Evolutionary conservation across 257 asterid species (phyloP).

Genomic region (Solanum medicagineum): DNA sequence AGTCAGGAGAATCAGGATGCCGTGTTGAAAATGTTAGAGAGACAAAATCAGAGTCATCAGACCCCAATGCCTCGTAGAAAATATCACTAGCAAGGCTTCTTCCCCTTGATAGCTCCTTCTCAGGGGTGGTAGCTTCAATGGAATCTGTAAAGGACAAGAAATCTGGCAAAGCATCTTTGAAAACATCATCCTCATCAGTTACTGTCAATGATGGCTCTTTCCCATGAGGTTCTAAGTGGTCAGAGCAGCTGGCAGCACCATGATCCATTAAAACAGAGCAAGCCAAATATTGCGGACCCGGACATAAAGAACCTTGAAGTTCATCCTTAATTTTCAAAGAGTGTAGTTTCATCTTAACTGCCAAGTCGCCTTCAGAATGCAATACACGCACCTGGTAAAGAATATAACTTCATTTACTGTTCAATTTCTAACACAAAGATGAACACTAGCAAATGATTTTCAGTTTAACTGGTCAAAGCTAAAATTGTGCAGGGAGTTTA

Average conservation of each 20-base stretch:
- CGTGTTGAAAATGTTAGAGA: conserved; percentile 61
- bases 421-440: conserved; percentile 1
- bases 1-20: conserved; percentile 68
- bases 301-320: conserved; percentile 62
- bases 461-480: background rate
- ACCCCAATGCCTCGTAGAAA: conserved; percentile 78
- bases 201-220: conserved; percentile 22
- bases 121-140: conserved; percentile 41
- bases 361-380: conserved; percentile 55
- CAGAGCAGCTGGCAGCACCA: conserved; percentile 25
- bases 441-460: background rate
- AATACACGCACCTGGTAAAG: conserved; percentile 71
- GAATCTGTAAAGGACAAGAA: conserved; percentile 58
- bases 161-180: conserved; percentile 85
- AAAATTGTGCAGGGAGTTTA: background rate
- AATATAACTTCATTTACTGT: background rate
- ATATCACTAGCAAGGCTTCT: conserved; percentile 37
- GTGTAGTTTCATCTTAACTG: conserved; percentile 81
- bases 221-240: conserved; percentile 29
- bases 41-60: conserved; percentile 89
- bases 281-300: conserved; percentile 65
- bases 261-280: conserved; percentile 62
- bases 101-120: conserved; percentile 43
- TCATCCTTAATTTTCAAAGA: conserved; percentile 87
- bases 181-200: conserved; percentile 75